A percentile compares a stretch with the other conserved stretches of the same genome.
phyloP scores from a whole-genome alignment of 768 basidiomycete species.

The Amanita thiersii region DNA sequence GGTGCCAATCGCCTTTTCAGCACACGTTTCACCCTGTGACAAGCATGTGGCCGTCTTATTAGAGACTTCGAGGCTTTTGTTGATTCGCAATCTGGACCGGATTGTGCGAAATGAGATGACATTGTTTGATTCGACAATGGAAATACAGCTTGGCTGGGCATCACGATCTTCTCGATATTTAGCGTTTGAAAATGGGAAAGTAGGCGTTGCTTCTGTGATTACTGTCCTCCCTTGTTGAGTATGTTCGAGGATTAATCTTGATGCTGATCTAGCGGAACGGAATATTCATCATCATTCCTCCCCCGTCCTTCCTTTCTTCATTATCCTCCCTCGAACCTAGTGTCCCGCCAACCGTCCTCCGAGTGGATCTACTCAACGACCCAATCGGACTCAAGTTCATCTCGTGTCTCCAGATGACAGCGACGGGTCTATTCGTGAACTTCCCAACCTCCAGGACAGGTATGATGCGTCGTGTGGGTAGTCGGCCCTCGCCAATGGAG shows the following conservation, averaged over 20 bases:
- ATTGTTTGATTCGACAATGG: slow-evolving; percentile 25
- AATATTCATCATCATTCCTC: slow-evolving; percentile 23
- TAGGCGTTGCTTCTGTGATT: slow-evolving; percentile 43
- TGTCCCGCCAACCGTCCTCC: slow-evolving; percentile 21
- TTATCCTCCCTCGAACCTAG: slow-evolving; percentile 9
- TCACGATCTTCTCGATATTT: slow-evolving; percentile 33
- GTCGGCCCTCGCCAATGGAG: background rate
- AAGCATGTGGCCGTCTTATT: slow-evolving; percentile 35
- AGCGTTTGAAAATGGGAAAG: slow-evolving; percentile 35
- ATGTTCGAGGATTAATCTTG: background rate
- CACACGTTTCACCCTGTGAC: slow-evolving; percentile 41
- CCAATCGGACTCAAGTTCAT: slow-evolving; percentile 20
- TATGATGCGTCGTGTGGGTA: background rate
- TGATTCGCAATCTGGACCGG: slow-evolving; percentile 35
- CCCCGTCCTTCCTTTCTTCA: slow-evolving; percentile 9
- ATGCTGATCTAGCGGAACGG: slow-evolving; percentile 18
- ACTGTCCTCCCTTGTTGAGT: slow-evolving; percentile 13
- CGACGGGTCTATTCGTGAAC: slow-evolving; percentile 43
- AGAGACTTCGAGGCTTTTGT: slow-evolving; percentile 28
- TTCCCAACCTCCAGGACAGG: slow-evolving; percentile 21
- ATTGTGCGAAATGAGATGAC: slow-evolving; percentile 19
- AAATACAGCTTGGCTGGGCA: slow-evolving; percentile 31
- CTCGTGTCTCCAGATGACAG: slow-evolving; percentile 50
- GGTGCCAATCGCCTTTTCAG: slow-evolving; percentile 14
- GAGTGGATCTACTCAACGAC: slow-evolving; percentile 15